Percentiles rank a stretch among this genome's conserved stretches.
phyloP scores from a whole-genome alignment of 805 yeast genomes.

The Kodamaea hsintzibuensis region DNA sequence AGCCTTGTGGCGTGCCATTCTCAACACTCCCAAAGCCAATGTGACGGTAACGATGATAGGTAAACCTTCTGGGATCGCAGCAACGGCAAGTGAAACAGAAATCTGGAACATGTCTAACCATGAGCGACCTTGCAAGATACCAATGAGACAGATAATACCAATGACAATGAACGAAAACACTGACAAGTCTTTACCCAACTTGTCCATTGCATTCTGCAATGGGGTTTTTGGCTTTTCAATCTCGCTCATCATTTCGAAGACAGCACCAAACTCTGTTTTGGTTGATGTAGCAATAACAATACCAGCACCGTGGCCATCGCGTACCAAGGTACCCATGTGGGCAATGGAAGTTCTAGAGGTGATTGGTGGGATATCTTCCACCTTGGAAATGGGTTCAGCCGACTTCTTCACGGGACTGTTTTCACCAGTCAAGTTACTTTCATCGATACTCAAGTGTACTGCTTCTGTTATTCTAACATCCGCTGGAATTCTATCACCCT shows the following conservation, averaged over 20 bases:
- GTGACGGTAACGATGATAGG: constrained; percentile 98
- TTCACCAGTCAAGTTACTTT: constrained; percentile 94
- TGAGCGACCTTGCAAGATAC: constrained; percentile 86
- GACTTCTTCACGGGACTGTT: constrained; percentile 79
- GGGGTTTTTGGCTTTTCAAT: constrained; percentile 99
- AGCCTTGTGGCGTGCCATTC: constrained; percentile 95
- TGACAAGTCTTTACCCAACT: constrained; percentile 88
- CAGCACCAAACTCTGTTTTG: constrained; percentile 91
- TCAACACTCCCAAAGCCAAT: constrained; percentile 88
- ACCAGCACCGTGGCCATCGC: constrained; percentile 95
- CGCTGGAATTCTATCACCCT: constrained; percentile 97
- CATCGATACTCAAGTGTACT: constrained; percentile 83
- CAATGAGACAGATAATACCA: constrained; percentile 88
- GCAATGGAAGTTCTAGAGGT: constrained; percentile 79
- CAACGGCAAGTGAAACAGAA: constrained; percentile 95
- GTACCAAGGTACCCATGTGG: constrained; percentile 95
- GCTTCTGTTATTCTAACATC: constrained; percentile 82
- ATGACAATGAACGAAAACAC: constrained; percentile 81
- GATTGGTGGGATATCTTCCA: constrained; percentile 46
- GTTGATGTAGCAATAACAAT: constrained; percentile 88
- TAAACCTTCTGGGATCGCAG: constrained; percentile 98
- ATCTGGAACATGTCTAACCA: constrained; percentile 99
- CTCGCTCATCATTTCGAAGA: constrained; percentile 91
- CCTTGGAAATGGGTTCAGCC: constrained; percentile 43
- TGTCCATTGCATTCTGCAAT: constrained; percentile 91